Conservation (phyloP, 441 rosid genomes). For the Melastoma candidum region DNA sequence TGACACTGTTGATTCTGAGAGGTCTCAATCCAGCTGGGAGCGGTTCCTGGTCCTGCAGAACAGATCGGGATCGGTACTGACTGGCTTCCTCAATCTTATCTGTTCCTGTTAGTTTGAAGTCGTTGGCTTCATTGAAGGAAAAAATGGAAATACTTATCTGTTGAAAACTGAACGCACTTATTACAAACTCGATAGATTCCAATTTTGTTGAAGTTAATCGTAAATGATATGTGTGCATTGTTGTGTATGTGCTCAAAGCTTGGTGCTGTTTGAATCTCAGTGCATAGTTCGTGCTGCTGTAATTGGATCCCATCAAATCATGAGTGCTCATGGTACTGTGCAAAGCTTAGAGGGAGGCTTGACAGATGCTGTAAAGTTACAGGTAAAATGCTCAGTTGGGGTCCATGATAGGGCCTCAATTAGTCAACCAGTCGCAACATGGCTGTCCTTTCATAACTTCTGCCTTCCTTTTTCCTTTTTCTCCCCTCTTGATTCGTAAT, state of each 20-base stretch:
- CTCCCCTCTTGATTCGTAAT: background rate
- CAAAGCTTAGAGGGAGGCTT: conserved; percentile 38
- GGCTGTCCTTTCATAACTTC: background rate
- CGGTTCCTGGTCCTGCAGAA: conserved; percentile 68
- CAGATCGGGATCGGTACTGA: conserved; percentile 71
- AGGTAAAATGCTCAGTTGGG: conserved; percentile 33
- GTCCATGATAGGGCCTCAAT: background rate
- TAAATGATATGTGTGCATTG: background rate
- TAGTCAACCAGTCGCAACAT: background rate
- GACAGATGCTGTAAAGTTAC: conserved; percentile 72
- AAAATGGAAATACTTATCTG: background rate
- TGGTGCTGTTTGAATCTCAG: conserved; percentile 32
- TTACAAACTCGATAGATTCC: background rate
- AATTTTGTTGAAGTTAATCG: background rate
- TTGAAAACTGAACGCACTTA: background rate
- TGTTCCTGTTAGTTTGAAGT: conserved; percentile 6
- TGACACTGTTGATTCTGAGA: conserved; percentile 38
- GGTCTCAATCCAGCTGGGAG: conserved; percentile 70
- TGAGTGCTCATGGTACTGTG: conserved; percentile 27
- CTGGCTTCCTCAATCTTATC: background rate
- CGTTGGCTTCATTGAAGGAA: background rate
- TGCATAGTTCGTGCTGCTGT: conserved; percentile 76
- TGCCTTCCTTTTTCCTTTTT: conserved; percentile 1
- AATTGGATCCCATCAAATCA: conserved; percentile 41
- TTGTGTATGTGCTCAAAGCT: conserved; percentile 5